Conservation (phyloP, 2,329 filamentous ascomycete genomes). For the Fusarium palustre region DNA sequence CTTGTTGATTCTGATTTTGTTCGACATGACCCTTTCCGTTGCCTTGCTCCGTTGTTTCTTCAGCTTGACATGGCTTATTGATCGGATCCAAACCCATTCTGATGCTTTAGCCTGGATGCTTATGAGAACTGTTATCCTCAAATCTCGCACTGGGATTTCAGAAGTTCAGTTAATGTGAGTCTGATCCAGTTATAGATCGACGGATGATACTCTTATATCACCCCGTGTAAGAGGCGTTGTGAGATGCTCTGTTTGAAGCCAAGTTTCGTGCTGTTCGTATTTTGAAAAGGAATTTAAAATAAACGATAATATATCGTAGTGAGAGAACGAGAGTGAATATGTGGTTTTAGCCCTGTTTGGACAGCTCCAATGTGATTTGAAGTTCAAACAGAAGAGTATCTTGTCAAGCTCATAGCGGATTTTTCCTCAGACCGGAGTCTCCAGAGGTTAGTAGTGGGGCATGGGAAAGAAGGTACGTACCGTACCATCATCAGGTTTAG, state of each 20-base stretch:
- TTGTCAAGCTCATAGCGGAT: conserved; percentile 21
- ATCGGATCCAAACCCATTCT: background rate
- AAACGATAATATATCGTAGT: accelerated
- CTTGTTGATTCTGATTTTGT: background rate
- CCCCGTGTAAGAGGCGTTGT: conserved; percentile 7
- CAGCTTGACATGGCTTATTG: background rate
- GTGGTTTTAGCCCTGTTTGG: background rate
- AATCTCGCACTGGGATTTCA: background rate
- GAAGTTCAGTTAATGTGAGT: no score
- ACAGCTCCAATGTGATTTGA: background rate
- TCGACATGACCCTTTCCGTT: background rate
- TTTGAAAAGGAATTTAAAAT: no score
- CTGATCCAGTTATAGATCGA: background rate
- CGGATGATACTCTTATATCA: conserved; percentile 5
- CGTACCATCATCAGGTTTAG: background rate
- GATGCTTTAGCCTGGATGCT: background rate
- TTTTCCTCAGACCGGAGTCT: conserved; percentile 35
- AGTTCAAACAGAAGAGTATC: conserved; percentile 3
- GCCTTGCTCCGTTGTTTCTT: background rate
- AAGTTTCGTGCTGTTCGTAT: background rate
- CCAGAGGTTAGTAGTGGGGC: conserved; percentile 34
- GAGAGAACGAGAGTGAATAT: background rate
- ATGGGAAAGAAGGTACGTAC: conserved; percentile 35
- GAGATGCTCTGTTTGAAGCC: background rate
- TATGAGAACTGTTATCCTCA: background rate